A percentile compares a stretch with the other conserved stretches of the same genome.
Conservation (phyloP, 225 moss, liverwort and hornwort genomes). For the Takakia lepidozioides region DNA sequence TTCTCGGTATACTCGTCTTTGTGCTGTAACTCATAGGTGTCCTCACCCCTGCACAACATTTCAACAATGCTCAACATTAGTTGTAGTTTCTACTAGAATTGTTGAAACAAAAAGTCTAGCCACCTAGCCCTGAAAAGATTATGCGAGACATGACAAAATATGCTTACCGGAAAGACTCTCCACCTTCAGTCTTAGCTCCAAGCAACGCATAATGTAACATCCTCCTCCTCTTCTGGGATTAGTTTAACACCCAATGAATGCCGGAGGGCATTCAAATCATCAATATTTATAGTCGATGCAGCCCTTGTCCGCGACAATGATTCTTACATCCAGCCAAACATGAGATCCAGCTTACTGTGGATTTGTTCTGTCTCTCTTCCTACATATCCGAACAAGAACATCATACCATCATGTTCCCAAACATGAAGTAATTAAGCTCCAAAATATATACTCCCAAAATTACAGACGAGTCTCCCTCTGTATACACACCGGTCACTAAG, state of each 20-base stretch:
- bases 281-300: slow-evolving; percentile 3
- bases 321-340: too few relatives aligned
- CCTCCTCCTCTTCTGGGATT: neutral
- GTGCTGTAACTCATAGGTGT: slow-evolving; percentile 1
- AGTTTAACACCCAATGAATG: neutral
- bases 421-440: too few relatives aligned
- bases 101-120: too few relatives aligned
- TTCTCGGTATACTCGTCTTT: neutral
- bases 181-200: neutral
- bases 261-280: slow-evolving; percentile 2
- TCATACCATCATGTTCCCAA: too few relatives aligned
- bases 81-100: too few relatives aligned
- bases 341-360: too few relatives aligned
- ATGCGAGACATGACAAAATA: slow-evolving; percentile 1
- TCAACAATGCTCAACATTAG: too few relatives aligned
- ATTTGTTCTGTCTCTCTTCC: too few relatives aligned
- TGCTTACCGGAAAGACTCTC: neutral
- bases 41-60: slow-evolving; percentile 3
- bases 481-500: too few relatives aligned
- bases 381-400: too few relatives aligned
- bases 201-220: neutral
- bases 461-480: too few relatives aligned
- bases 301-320: neutral
- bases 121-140: neutral
- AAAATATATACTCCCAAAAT: too few relatives aligned